Conservation (phyloP, 2,329 filamentous ascomycete species). For the Apiospora hydei region DNA sequence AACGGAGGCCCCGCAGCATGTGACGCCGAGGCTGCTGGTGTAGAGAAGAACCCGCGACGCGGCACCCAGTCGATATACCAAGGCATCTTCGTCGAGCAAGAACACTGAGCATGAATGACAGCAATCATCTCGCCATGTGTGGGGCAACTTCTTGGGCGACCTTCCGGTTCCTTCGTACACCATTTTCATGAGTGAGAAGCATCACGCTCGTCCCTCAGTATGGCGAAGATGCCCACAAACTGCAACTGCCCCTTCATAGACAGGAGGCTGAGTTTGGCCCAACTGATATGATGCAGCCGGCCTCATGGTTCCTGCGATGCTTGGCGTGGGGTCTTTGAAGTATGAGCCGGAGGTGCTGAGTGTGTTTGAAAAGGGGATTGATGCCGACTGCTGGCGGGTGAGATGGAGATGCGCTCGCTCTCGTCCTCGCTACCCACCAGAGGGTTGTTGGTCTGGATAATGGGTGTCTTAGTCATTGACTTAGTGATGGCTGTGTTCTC, state of each 20-base stretch:
- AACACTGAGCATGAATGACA: constrained; percentile 41
- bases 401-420: constrained; percentile 28
- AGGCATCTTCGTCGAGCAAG: constrained; percentile 41
- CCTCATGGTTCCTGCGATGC: constrained; percentile 44
- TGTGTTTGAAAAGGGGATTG: not conserved
- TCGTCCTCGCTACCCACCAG: constrained; percentile 30
- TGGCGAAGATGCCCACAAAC: constrained; percentile 41
- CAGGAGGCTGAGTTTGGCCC: constrained; percentile 42
- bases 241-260: constrained; percentile 45
- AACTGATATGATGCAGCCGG: constrained; percentile 45
- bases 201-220: constrained; percentile 41
- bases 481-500: not conserved
- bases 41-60: constrained; percentile 47
- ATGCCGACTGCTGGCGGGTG: not conserved
- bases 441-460: constrained; percentile 29
- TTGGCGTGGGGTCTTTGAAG: constrained; percentile 39
- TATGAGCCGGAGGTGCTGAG: constrained; percentile 10
- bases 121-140: constrained; percentile 43
- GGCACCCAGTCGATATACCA: constrained; percentile 48
- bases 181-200: constrained; percentile 41
- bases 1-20: constrained; percentile 53
- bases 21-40: constrained; percentile 47
- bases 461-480: constrained; percentile 29
- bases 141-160: constrained; percentile 36
- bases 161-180: constrained; percentile 31